Evolutionary conservation across 1,284 basidiomycete species (phyloP).

Genomic region (Entoloma clypeatum): DNA sequence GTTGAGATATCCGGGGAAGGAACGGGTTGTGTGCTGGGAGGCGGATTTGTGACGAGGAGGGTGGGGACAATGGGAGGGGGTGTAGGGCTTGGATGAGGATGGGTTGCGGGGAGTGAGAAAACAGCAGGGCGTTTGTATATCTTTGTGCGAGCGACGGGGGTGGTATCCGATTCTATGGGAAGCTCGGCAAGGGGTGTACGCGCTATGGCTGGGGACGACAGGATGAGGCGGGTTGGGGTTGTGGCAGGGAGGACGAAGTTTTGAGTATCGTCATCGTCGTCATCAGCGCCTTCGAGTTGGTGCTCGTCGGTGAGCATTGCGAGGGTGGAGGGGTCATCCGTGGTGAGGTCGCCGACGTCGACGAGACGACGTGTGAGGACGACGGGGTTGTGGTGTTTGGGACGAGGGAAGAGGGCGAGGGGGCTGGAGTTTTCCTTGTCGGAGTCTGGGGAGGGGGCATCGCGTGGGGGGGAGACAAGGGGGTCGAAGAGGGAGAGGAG

Average conservation of each 20-base stretch:
- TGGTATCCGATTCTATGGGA: conserved; percentile 27
- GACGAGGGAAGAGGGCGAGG: conserved; percentile 45
- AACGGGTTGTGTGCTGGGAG: too few relatives aligned
- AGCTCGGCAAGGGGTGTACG: conserved; percentile 37
- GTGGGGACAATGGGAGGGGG: conserved; percentile 16
- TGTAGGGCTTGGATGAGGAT: conserved; percentile 9
- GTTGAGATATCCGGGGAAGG: too few relatives aligned
- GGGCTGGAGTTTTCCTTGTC: conserved; percentile 60
- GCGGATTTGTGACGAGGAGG: conserved; percentile 24
- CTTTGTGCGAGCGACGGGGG: conserved; percentile 31
- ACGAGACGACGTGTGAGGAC: conserved; percentile 49
- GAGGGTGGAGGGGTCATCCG: conserved; percentile 31
- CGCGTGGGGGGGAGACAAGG: conserved; percentile 28
- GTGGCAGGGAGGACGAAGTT: conserved; percentile 9
- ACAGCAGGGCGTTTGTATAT: conserved; percentile 22
- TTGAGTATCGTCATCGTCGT: conserved; percentile 30
- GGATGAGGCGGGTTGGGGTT: conserved; percentile 14
- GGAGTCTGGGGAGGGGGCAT: conserved; percentile 31
- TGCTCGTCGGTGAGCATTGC: conserved; percentile 30
- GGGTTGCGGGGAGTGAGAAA: conserved; percentile 18
- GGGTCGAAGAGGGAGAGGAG: conserved; percentile 59
- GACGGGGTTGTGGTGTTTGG: conserved; percentile 31
- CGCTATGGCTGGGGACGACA: conserved; percentile 18
- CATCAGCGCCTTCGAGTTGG: conserved; percentile 25
- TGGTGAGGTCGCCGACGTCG: conserved; percentile 53